Evolutionary conservation across 2,329 filamentous ascomycete species (phyloP).

Genomic region (Phialocephala subalpina): DNA sequence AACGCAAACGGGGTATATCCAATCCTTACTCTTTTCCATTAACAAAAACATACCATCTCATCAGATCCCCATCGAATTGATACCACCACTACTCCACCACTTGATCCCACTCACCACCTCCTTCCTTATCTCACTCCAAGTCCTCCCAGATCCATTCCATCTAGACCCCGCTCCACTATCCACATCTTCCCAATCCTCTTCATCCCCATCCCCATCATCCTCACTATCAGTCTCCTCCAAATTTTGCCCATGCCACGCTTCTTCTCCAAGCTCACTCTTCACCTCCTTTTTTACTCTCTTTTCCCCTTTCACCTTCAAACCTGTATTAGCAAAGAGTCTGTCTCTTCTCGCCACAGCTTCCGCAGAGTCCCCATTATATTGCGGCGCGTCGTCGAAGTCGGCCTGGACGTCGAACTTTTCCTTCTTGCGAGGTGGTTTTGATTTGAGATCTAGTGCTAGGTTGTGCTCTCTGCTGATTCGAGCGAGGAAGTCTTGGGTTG

Average conservation of each 20-base stretch:
- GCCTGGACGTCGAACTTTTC: neutral
- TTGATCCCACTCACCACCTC: too few species aligned
- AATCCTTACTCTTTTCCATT: too few species aligned
- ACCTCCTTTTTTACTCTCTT: neutral
- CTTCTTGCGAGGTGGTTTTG: neutral
- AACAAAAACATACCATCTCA: too few species aligned
- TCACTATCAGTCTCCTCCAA: neutral
- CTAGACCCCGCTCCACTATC: too few species aligned
- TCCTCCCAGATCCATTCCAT: too few species aligned
- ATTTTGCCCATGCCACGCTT: neutral
- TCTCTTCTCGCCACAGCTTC: neutral
- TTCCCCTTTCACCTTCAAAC: neutral
- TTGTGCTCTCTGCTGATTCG: neutral
- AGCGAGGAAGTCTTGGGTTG: neutral
- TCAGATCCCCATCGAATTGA: too few species aligned
- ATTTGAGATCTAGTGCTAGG: neutral
- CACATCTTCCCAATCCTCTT: neutral
- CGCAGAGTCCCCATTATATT: neutral
- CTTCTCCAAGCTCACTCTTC: neutral
- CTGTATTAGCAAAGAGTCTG: neutral
- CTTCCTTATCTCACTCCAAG: too few species aligned
- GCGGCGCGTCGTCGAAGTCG: neutral
- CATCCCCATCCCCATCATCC: neutral
- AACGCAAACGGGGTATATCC: too few species aligned
- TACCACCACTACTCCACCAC: too few species aligned